phyloP scores from a whole-genome alignment of 2,329 filamentous ascomycete species.

The Cladosporium sp. region DNA sequence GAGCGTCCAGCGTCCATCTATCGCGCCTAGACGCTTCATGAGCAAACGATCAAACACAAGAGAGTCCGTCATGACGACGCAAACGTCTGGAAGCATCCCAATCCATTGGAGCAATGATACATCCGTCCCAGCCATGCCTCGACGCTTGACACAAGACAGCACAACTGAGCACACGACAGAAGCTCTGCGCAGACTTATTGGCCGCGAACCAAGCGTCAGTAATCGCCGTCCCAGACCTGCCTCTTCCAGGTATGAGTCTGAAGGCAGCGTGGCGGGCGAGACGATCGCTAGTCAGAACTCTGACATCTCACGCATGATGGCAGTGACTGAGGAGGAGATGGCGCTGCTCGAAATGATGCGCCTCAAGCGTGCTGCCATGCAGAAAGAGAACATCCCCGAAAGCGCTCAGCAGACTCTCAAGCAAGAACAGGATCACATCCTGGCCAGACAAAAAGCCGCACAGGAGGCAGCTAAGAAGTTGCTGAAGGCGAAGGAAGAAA shows the following conservation, averaged over 20 bases:
- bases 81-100: slow-evolving; percentile 26
- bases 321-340: slow-evolving; percentile 47
- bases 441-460: slow-evolving; percentile 19
- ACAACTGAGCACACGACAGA: slow-evolving; percentile 8
- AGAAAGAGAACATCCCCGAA: slow-evolving; percentile 36
- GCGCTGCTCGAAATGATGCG: slow-evolving; percentile 47
- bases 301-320: slow-evolving; percentile 34
- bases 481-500: slow-evolving; percentile 18
- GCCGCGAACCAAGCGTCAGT: slow-evolving; percentile 2
- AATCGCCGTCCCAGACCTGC: neutral
- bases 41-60: slow-evolving; percentile 11
- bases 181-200: slow-evolving; percentile 15
- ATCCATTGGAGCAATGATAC: slow-evolving; percentile 20
- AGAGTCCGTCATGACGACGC: slow-evolving; percentile 17
- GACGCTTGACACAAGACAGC: slow-evolving; percentile 2
- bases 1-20: neutral
- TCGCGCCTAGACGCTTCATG: slow-evolving; percentile 15
- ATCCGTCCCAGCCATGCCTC: slow-evolving; percentile 11
- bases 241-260: slow-evolving; percentile 3
- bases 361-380: slow-evolving; percentile 44
- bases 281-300: slow-evolving; percentile 13
- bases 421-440: slow-evolving; percentile 29
- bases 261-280: slow-evolving; percentile 12
- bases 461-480: slow-evolving; percentile 22
- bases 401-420: slow-evolving; percentile 32